A percentile compares a stretch with the other conserved stretches of the same genome.
Evolutionary conservation across 2,329 filamentous ascomycete species (phyloP).

Genomic region (Fusarium pseudograminearum): DNA sequence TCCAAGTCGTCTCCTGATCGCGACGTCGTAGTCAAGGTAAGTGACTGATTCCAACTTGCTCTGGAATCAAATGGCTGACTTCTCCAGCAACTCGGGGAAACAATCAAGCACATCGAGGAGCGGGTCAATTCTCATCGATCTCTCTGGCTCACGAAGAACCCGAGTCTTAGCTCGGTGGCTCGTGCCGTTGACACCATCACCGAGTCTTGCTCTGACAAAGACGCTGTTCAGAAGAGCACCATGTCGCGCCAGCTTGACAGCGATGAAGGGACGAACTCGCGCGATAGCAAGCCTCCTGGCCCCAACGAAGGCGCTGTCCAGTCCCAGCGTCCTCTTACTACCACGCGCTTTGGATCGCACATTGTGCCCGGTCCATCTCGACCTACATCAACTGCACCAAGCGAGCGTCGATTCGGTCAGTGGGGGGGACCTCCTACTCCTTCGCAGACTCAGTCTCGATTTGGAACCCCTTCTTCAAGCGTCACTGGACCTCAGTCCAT

Average conservation of each 20-base stretch:
- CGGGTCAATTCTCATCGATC: constrained; percentile 54
- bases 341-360: constrained; percentile 51
- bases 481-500: constrained; percentile 15
- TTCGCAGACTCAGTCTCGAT: constrained; percentile 35
- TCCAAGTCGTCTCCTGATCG: constrained; percentile 36
- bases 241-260: constrained; percentile 44
- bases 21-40: constrained; percentile 51
- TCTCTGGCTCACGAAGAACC: constrained; percentile 54
- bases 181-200: constrained; percentile 51
- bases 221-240: constrained; percentile 45
- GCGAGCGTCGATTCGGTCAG: constrained; percentile 43
- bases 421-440: constrained; percentile 45
- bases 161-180: constrained; percentile 49
- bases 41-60: background rate
- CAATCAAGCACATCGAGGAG: constrained; percentile 52
- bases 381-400: constrained; percentile 43
- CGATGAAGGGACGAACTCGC: constrained; percentile 20
- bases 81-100: constrained; percentile 50
- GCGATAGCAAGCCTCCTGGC: constrained; percentile 33
- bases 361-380: constrained; percentile 49
- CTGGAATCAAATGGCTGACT: background rate
- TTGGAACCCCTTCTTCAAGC: constrained; percentile 26
- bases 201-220: constrained; percentile 48
- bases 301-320: constrained; percentile 32
- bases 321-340: constrained; percentile 41